Evolutionary conservation across 2,329 filamentous ascomycete species (phyloP), one percentile per base, ranked within the genome.

Genomic region (Teratosphaeria pseudoeucalypti): DNA sequence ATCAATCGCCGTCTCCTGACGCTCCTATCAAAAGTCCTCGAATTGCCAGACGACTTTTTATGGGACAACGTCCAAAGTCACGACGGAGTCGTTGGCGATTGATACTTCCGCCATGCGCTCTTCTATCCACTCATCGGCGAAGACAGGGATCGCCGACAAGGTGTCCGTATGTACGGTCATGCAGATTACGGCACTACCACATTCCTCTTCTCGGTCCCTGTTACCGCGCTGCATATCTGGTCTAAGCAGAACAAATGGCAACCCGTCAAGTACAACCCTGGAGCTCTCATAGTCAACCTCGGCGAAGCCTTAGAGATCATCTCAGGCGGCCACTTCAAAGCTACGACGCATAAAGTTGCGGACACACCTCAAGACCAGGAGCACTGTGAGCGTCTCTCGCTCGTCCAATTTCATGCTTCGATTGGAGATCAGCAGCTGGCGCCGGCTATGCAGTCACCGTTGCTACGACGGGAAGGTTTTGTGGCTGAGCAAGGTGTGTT

Each of bases 261-360:
- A 1, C 75, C 70, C 62, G 73, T 75, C 2, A 64, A 63, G 23
- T 70, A 74, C 23, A 71, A 73, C 57, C 71, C 73, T 2, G 72
- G 68, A 3, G 73, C 71, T 16, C 71, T 75, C 58, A 72, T 73
- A 9, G 68, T 75, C 55, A 75, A 75, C 61, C 66, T 74, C 32
- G 72, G 72, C 55, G 73, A 75, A 49, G 72, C 73, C 1, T 70
- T 75, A 39, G 70, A 70, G 9, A 70, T 72, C 39, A 64, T 74
- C 16, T 73, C 73, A 0, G 72, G 71, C 23, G 73, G 73, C 10
- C 74, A 75, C 63, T 73, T 81, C 56, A 79, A 80, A 64, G 77
- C 74, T 7, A 79, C 75, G 10, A 72, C 77, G 16, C 79, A 81
- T 58, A 75, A 78, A 3, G 79, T 81, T 0, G 71, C 76, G 54